Conservation (phyloP, 805 yeast species). For the Scheffersomyces amazonensis region DNA sequence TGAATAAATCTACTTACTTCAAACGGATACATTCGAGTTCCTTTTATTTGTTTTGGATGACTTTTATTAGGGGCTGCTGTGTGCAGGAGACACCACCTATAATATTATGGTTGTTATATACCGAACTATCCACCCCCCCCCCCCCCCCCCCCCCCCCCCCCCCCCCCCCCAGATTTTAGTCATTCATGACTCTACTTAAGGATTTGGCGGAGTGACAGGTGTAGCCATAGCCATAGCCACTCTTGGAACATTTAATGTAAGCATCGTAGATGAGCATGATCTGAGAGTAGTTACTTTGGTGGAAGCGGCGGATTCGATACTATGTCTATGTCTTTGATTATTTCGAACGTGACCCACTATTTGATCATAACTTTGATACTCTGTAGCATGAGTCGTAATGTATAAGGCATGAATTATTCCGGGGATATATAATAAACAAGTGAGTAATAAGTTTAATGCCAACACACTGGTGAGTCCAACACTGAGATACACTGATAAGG, state of each 20-base stretch:
- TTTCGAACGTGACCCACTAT: background rate
- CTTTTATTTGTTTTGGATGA: background rate
- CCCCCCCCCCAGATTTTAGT: background rate
- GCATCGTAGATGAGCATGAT: background rate
- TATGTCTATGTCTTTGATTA: background rate
- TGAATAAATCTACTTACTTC: background rate
- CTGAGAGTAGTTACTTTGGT: background rate
- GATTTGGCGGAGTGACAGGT: background rate
- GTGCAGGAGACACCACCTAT: background rate
- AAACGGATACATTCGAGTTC: background rate
- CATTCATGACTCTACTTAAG: background rate
- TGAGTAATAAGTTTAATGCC: constrained; percentile 57
- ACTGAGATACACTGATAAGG: constrained; percentile 58
- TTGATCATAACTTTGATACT: background rate
- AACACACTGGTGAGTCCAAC: constrained; percentile 47
- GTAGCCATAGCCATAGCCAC: background rate
- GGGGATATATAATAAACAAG: constrained; percentile 71
- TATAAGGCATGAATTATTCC: constrained; percentile 65
- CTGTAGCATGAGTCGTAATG: constrained; percentile 27
- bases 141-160: background rate
- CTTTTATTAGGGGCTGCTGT: background rate
- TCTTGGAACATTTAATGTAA: too few species aligned
- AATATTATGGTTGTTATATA: too few species aligned
- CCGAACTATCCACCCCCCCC: background rate
- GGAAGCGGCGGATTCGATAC: too few species aligned